phyloP scores from a whole-genome alignment of 2,329 filamentous ascomycete species.

The Diaporthe helianthi region DNA sequence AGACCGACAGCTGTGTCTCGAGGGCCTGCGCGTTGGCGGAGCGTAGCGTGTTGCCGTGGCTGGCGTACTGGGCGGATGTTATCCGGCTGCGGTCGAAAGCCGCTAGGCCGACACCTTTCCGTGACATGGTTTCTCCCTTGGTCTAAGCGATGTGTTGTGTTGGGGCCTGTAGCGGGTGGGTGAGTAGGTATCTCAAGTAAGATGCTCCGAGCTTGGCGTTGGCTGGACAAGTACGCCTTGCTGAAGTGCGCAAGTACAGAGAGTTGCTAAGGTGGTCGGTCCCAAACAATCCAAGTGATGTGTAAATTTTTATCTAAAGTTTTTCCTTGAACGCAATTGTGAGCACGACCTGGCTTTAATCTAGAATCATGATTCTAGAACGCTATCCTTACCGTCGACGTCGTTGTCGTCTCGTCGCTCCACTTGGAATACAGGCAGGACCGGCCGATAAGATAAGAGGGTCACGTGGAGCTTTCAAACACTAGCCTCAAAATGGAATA shows the following conservation, averaged over 20 bases:
- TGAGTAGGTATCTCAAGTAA: neutral
- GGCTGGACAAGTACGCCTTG: neutral
- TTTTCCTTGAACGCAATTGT: neutral
- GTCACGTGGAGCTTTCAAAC: slow-evolving; percentile 16
- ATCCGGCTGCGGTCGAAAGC: slow-evolving; percentile 88
- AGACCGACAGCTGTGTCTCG: slow-evolving; percentile 92
- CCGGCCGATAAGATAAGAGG: slow-evolving; percentile 24
- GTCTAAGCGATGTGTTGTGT: too few species aligned
- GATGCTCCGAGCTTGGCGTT: neutral
- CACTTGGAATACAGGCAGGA: neutral
- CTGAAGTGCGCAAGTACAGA: too few species aligned
- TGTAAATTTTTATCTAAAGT: too few species aligned
- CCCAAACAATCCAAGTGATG: neutral
- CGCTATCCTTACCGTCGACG: neutral
- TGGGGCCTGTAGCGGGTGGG: neutral
- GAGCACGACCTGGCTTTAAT: neutral
- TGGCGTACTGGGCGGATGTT: slow-evolving; percentile 87
- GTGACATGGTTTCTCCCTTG: slow-evolving; percentile 59
- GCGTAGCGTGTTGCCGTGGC: slow-evolving; percentile 87
- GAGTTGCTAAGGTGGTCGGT: neutral
- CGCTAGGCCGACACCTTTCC: slow-evolving; percentile 87
- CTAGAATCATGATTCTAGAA: neutral
- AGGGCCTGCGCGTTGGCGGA: slow-evolving; percentile 84
- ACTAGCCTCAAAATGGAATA: neutral
- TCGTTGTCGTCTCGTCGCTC: neutral